phyloP scores from a whole-genome alignment of 768 basidiomycete species.

The Trametes punicea region DNA sequence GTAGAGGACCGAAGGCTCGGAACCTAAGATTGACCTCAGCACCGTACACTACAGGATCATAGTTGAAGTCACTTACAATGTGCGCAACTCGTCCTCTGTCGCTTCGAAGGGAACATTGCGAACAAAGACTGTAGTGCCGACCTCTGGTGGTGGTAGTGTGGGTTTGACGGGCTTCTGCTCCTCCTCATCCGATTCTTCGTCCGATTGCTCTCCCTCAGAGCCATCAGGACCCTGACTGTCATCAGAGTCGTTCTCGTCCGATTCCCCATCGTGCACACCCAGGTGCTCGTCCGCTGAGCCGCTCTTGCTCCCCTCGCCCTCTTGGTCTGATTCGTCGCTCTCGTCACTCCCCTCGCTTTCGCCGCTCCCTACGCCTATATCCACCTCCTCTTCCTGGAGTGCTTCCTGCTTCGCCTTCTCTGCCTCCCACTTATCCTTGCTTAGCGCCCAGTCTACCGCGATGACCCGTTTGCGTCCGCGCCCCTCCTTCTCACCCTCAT shows the following conservation, averaged over 20 bases:
- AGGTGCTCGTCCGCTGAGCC: constrained; percentile 36
- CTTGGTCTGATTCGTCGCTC: constrained; percentile 24
- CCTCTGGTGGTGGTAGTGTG: constrained; percentile 75
- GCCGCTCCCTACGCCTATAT: no score
- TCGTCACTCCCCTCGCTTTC: constrained; percentile 34
- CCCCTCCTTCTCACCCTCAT: constrained; percentile 35
- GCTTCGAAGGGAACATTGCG: constrained; percentile 91
- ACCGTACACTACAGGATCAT: not conserved
- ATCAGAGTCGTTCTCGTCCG: constrained; percentile 22
- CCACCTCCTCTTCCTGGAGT: constrained; percentile 32
- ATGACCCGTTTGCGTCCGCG: constrained; percentile 53
- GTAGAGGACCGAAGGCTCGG: constrained; percentile 85
- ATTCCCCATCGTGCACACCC: constrained; percentile 19
- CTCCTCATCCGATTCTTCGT: constrained; percentile 27
- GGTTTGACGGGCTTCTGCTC: constrained; percentile 53
- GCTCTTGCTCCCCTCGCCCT: constrained; percentile 29
- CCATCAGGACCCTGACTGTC: constrained; percentile 37
- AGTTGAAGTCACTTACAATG: constrained; percentile 52
- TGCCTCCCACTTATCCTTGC: constrained; percentile 90
- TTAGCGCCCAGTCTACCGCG: constrained; percentile 95
- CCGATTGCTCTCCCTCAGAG: constrained; percentile 26
- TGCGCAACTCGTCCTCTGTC: constrained; percentile 88
- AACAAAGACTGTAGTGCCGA: constrained; percentile 90
- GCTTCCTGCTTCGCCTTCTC: constrained; percentile 54
- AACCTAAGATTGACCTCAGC: constrained; percentile 52